These are phyloP conservation scores for Boletales sp. DNA, from an alignment of 768 basidiomycete genomes.

Conservation along the genomic window DNA sequence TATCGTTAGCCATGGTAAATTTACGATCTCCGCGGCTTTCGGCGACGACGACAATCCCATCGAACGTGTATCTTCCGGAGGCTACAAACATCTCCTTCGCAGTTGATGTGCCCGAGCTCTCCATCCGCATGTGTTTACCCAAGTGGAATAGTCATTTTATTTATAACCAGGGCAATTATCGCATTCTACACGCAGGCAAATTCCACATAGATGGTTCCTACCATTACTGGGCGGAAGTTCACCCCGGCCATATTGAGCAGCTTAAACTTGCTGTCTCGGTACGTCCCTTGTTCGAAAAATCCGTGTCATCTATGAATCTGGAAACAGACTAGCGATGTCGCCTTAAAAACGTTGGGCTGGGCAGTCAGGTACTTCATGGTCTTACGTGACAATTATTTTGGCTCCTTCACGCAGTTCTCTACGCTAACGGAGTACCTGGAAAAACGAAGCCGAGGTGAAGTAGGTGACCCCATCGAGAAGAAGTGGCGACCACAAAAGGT, in stretches of 20 bases:
- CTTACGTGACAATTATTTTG: slow-evolving; percentile 90
- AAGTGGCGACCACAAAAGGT: slow-evolving; percentile 84
- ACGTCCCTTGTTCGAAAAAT: background rate
- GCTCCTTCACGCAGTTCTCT: slow-evolving; percentile 88
- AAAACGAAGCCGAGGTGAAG: slow-evolving; percentile 52
- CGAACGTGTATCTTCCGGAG: slow-evolving; percentile 70
- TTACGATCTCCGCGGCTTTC: slow-evolving; percentile 56
- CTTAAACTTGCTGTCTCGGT: slow-evolving; percentile 67
- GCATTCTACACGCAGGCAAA: slow-evolving; percentile 55
- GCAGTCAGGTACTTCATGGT: slow-evolving; percentile 85
- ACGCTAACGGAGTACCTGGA: slow-evolving; percentile 84
- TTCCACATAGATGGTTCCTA: slow-evolving; percentile 68
- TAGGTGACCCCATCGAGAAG: slow-evolving; percentile 77
- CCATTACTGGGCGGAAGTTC: slow-evolving; percentile 64
- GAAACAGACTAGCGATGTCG: slow-evolving; percentile 46
- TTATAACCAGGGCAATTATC: slow-evolving; percentile 55
- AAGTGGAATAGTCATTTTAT: slow-evolving; percentile 86
- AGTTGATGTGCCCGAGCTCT: slow-evolving; percentile 55
- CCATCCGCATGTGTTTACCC: slow-evolving; percentile 65
- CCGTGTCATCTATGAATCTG: slow-evolving; percentile 1
- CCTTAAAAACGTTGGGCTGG: slow-evolving; percentile 82
- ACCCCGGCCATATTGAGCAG: slow-evolving; percentile 73
- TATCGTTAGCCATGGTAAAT: slow-evolving; percentile 62
- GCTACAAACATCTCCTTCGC: slow-evolving; percentile 63
- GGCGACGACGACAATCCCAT: slow-evolving; percentile 54